Evolutionary conservation across 2,329 filamentous ascomycete genomes (phyloP).

Genomic region (Colletotrichum caudatum): DNA sequence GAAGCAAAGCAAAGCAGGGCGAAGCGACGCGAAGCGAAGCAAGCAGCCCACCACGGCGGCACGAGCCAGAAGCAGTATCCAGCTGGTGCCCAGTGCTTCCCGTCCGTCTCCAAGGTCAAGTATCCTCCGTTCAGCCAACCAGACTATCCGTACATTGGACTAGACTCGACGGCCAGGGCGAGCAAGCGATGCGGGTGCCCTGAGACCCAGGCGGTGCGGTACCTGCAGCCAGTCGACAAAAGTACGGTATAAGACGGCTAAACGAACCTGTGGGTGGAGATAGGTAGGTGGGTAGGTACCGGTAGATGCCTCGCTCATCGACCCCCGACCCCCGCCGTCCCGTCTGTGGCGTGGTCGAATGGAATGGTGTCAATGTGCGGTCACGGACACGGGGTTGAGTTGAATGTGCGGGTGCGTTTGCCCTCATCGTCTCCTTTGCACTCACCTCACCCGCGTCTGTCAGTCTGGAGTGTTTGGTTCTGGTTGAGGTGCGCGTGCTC

Average conservation of each 20-base stretch:
- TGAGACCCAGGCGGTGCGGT: neutral
- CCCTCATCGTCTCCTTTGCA: neutral
- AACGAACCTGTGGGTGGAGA: slow-evolving; percentile 36
- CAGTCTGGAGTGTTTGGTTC: neutral
- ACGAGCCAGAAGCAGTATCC: slow-evolving; percentile 4
- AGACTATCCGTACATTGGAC: neutral
- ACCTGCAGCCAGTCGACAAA: slow-evolving; percentile 15
- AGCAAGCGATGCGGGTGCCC: slow-evolving; percentile 16
- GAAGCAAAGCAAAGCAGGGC: neutral
- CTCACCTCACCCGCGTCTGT: neutral
- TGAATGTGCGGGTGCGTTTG: neutral
- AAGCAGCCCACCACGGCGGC: neutral
- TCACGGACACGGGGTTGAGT: neutral
- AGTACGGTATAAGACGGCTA: slow-evolving; percentile 23
- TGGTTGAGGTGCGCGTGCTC: neutral
- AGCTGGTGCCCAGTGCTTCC: slow-evolving; percentile 13
- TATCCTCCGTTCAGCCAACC: neutral
- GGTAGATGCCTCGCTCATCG: no score
- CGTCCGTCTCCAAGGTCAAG: slow-evolving; percentile 2
- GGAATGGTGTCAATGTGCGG: neutral
- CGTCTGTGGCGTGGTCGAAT: neutral
- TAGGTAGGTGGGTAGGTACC: neutral
- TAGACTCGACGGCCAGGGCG: slow-evolving; percentile 2
- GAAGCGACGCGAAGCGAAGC: neutral
- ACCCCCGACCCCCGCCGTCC: neutral